Conservation (phyloP, 164 flowering plant species). For the Berberis vulgaris region DNA sequence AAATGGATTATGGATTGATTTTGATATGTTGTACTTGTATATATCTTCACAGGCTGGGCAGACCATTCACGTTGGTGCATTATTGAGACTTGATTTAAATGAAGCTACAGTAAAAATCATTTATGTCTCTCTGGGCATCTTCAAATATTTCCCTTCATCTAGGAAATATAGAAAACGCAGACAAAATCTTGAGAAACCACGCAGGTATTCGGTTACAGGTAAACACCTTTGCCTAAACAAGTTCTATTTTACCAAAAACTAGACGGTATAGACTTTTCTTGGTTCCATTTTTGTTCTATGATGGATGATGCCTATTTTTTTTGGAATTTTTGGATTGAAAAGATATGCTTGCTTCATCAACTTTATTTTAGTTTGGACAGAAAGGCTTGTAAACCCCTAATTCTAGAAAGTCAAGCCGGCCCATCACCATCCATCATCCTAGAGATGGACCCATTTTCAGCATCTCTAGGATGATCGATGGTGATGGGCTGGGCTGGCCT, state of each 20-base stretch:
- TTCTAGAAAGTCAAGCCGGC: too few species aligned
- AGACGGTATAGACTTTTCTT: too few species aligned
- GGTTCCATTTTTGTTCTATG: too few species aligned
- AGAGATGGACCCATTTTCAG: too few species aligned
- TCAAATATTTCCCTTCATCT: slow-evolving; percentile 84
- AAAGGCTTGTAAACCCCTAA: too few species aligned
- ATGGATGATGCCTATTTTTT: too few species aligned
- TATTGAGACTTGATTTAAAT: slow-evolving; percentile 68
- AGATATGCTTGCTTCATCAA: too few species aligned
- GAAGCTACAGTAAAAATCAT: slow-evolving; percentile 82
- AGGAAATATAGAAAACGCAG: slow-evolving; percentile 90
- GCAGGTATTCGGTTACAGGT: slow-evolving; percentile 91
- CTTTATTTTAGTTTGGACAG: too few species aligned
- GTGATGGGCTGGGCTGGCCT: too few species aligned
- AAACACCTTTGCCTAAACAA: slow-evolving; percentile 4
- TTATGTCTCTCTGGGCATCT: slow-evolving; percentile 86
- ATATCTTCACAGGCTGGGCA: slow-evolving; percentile 65
- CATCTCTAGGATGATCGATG: too few species aligned
- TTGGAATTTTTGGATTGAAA: too few species aligned
- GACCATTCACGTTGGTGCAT: slow-evolving; percentile 74
- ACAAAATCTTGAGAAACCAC: slow-evolving; percentile 71
- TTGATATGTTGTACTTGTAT: neutral
- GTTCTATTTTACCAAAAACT: neutral
- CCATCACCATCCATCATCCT: too few species aligned
- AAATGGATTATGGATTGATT: neutral